These are phyloP conservation scores for Nakazawaea sp. DNA, from an alignment of 805 yeast species.

Conservation along the genomic window DNA sequence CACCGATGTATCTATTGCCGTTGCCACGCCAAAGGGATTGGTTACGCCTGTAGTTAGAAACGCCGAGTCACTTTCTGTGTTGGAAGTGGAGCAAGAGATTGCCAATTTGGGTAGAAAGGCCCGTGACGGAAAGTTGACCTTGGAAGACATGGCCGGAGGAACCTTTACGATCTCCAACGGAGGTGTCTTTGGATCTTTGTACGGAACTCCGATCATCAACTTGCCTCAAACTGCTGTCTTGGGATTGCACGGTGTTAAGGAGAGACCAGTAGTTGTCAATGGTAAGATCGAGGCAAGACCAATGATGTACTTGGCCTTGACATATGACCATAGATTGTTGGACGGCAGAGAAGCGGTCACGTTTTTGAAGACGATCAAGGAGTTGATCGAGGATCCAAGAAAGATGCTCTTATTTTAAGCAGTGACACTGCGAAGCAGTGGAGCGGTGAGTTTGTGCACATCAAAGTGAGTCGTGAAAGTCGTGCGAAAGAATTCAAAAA, in stretches of 20 bases:
- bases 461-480: too few species aligned
- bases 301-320: conserved; percentile 98
- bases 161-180: conserved; percentile 98
- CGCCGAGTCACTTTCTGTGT: conserved; percentile 82
- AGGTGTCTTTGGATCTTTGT: conserved; percentile 96
- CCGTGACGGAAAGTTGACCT: conserved; percentile 90
- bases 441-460: too few species aligned
- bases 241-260: conserved; percentile 96
- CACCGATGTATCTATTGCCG: conserved; percentile 93
- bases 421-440: too few species aligned
- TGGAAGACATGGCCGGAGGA: conserved; percentile 99
- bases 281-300: conserved; percentile 97
- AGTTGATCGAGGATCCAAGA: conserved; percentile 97
- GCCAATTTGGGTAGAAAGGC: conserved; percentile 81
- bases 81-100: conserved; percentile 88
- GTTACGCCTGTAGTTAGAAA: conserved; percentile 98
- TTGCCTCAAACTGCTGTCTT: conserved; percentile 97
- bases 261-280: conserved; percentile 93
- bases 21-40: conserved; percentile 98
- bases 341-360: conserved; percentile 99
- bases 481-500: too few species aligned
- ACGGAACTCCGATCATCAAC: conserved; percentile 98
- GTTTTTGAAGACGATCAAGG: conserved; percentile 92
- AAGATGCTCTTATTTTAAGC: conserved; percentile 71
- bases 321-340: conserved; percentile 95